Conservation (phyloP, 345 rosid genomes). For the Citrus sinensis region DNA sequence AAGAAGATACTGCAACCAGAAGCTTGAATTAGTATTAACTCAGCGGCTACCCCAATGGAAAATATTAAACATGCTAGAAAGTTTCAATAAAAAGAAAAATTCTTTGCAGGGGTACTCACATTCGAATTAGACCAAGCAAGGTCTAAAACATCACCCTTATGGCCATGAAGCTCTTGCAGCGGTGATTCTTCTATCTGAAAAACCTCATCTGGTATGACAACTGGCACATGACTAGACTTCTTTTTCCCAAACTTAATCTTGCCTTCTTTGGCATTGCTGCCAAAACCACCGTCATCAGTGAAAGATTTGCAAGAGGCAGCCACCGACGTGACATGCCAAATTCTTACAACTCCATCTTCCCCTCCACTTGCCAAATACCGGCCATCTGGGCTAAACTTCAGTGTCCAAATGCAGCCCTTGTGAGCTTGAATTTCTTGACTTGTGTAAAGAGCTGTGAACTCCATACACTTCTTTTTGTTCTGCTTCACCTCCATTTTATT, state of each 20-base stretch:
- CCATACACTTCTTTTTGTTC: slow-evolving; percentile 62
- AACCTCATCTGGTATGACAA: slow-evolving; percentile 59
- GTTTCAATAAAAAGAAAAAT: not conserved
- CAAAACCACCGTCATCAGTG: slow-evolving; percentile 17
- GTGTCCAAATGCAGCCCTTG: slow-evolving; percentile 58
- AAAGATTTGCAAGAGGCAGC: slow-evolving; percentile 36
- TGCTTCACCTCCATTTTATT: slow-evolving; percentile 54
- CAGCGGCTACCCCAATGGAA: not conserved
- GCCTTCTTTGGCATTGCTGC: slow-evolving; percentile 7
- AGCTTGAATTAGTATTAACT: slow-evolving; percentile 1
- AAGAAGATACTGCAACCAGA: slow-evolving; percentile 56
- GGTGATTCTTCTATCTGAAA: slow-evolving; percentile 67
- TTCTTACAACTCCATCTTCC: slow-evolving; percentile 68
- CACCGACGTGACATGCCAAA: slow-evolving; percentile 58
- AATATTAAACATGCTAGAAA: not conserved
- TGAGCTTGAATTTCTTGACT: slow-evolving; percentile 78
- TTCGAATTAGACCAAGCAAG: slow-evolving; percentile 83
- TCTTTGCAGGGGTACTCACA: slow-evolving; percentile 40
- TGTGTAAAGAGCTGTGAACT: slow-evolving; percentile 56
- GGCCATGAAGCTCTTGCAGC: slow-evolving; percentile 73
- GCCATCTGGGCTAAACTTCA: slow-evolving; percentile 93
- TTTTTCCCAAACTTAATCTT: slow-evolving; percentile 22
- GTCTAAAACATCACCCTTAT: slow-evolving; percentile 63
- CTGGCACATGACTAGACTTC: slow-evolving; percentile 28
- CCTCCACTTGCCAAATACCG: slow-evolving; percentile 80